Conservation (phyloP, 305 asterid genomes). For the Fraxinus sp. region DNA sequence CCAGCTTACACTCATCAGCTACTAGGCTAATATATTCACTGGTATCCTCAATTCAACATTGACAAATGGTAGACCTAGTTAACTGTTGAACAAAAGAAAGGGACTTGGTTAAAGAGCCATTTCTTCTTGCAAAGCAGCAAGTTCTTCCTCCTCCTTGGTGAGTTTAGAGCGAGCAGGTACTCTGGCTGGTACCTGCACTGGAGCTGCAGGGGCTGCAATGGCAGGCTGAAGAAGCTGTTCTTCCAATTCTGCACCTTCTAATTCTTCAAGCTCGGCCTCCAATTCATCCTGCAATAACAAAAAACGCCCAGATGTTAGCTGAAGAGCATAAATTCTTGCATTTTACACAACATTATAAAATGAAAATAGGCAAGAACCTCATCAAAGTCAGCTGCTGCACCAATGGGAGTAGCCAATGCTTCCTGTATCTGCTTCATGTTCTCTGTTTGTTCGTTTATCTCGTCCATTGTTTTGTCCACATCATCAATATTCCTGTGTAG, state of each 20-base stretch:
- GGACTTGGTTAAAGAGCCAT: conserved; percentile 32
- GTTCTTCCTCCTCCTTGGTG: conserved; percentile 51
- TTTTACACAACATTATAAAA: background rate
- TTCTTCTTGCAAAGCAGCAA: conserved; percentile 55
- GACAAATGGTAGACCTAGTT: background rate
- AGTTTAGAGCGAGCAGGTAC: conserved; percentile 34
- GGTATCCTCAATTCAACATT: background rate
- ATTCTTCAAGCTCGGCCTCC: conserved; percentile 52
- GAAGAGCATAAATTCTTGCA: background rate
- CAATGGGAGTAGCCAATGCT: conserved; percentile 43
- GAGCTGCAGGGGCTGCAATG: conserved; percentile 38
- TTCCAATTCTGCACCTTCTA: conserved; percentile 50
- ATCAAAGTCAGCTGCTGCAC: conserved; percentile 45
- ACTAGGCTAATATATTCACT: background rate
- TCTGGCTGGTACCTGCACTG: conserved; percentile 35
- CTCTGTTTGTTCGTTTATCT: conserved; percentile 53
- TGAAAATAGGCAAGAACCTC: conserved; percentile 29
- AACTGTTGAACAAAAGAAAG: conserved; percentile 7
- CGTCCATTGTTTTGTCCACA: conserved; percentile 60
- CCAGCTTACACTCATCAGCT: background rate
- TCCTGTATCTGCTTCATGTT: conserved; percentile 53
- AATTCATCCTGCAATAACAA: conserved; percentile 43
- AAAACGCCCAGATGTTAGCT: background rate
- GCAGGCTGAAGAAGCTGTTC: conserved; percentile 52
- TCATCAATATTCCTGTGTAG: conserved; percentile 46